Evolutionary conservation across 176 grass and related monocot species (phyloP).

Genomic region (Ensete ventricosum): DNA sequence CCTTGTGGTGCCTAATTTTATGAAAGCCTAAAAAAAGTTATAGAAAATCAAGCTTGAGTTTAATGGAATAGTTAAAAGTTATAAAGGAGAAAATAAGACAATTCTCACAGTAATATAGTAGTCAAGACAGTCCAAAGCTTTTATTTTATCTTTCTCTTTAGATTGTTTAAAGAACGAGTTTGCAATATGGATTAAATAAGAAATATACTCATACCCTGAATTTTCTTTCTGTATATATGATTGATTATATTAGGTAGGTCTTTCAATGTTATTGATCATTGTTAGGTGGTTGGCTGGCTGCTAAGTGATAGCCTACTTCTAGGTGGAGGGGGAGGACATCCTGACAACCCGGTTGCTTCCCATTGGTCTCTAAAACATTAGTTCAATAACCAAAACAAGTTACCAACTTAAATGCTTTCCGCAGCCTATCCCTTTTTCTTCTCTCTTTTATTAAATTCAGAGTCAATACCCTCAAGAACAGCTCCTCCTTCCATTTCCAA

Average conservation of each 20-base stretch:
- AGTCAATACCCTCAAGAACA: background rate
- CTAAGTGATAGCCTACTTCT: background rate
- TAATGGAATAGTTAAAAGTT: background rate
- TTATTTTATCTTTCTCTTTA: background rate
- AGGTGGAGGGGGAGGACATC: background rate
- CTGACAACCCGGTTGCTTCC: background rate
- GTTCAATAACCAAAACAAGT: constrained; percentile 1
- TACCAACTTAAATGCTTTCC: background rate
- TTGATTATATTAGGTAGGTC: background rate
- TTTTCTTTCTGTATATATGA: background rate
- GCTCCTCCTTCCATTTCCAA: background rate
- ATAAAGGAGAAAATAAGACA: background rate
- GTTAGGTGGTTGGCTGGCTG: background rate
- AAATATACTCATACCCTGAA: background rate
- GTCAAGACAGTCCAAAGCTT: background rate
- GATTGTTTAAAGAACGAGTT: background rate
- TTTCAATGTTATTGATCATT: background rate
- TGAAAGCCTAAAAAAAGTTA: background rate
- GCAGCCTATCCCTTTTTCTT: background rate
- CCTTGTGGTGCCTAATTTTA: background rate
- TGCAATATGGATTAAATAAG: background rate
- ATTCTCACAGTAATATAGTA: background rate
- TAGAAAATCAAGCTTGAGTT: background rate
- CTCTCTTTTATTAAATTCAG: background rate
- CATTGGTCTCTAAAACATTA: background rate